Evolutionary conservation across 768 basidiomycete genomes (phyloP).

Genomic region (Trametes coccinea): DNA sequence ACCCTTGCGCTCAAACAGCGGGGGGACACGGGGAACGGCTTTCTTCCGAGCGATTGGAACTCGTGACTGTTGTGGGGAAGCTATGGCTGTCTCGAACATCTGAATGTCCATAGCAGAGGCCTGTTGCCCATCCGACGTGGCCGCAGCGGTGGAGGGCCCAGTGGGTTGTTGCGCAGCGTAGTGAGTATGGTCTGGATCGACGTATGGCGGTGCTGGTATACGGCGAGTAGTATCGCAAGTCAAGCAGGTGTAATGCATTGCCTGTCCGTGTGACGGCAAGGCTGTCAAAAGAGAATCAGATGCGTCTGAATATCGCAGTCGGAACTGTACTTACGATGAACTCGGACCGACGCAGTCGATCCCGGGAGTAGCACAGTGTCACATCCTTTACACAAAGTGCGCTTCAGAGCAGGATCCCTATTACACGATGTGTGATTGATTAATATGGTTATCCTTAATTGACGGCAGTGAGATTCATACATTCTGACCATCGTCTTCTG

Average conservation of each 20-base stretch:
- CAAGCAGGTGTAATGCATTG: conserved; percentile 58
- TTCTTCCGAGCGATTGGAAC: conserved; percentile 21
- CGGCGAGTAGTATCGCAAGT: conserved; percentile 58
- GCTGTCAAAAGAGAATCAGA: conserved; percentile 29
- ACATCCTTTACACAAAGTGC: conserved; percentile 74
- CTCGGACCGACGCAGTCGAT: conserved; percentile 58
- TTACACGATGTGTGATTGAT: not conserved
- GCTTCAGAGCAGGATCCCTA: conserved; percentile 85
- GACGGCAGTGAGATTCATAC: conserved; percentile 40
- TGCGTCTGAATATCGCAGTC: not conserved
- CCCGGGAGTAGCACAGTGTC: conserved; percentile 67
- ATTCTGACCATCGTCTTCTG: conserved; percentile 77
- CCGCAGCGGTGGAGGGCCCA: too few species aligned
- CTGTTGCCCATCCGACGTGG: too few species aligned
- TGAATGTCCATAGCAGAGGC: not conserved
- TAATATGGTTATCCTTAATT: not conserved
- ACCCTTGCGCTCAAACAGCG: conserved; percentile 62
- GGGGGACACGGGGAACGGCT: conserved; percentile 43
- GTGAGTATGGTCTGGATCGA: conserved; percentile 17
- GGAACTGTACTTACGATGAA: conserved; percentile 51
- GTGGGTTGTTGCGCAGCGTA: too few species aligned
- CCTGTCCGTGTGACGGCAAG: conserved; percentile 51
- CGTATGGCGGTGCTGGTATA: conserved; percentile 64
- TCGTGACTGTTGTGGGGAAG: too few species aligned
- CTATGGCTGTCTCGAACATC: not conserved